A percentile compares a stretch with the other conserved stretches of the same genome.
Conservation (phyloP, 805 yeast genomes). For the Saccharomycopsis vini region DNA sequence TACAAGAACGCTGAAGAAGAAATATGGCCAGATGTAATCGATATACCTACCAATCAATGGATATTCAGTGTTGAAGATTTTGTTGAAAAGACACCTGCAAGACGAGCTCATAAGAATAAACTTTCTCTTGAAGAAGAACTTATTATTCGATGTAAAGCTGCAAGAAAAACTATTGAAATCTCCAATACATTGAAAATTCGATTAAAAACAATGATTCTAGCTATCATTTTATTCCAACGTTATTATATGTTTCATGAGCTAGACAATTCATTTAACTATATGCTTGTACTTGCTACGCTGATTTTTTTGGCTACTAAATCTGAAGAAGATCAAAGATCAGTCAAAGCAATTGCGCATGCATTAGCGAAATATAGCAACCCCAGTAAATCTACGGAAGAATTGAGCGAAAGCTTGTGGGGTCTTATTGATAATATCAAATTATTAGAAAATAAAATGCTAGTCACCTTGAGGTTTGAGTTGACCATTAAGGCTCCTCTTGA, state of each 20-base stretch:
- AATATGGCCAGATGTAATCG: slow-evolving; percentile 18
- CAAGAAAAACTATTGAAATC: slow-evolving; percentile 9
- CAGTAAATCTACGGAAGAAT: slow-evolving; percentile 7
- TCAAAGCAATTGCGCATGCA: slow-evolving; percentile 11
- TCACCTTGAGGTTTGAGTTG: slow-evolving; percentile 15
- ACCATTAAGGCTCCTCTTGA: slow-evolving; percentile 13
- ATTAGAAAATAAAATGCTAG: slow-evolving; percentile 14
- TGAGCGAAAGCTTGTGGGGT: slow-evolving; percentile 9
- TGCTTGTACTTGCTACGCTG: slow-evolving; percentile 15
- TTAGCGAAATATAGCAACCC: slow-evolving; percentile 11
- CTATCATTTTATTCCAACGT: slow-evolving; percentile 11
- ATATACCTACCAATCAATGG: slow-evolving; percentile 18
- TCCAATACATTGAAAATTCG: slow-evolving; percentile 7
- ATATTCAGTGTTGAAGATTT: slow-evolving; percentile 12
- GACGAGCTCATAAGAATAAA: slow-evolving; percentile 1
- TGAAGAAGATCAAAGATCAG: slow-evolving; percentile 15
- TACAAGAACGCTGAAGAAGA: slow-evolving; percentile 11
- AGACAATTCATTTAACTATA: slow-evolving; percentile 11
- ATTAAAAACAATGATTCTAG: slow-evolving; percentile 14
- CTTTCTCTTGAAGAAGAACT: slow-evolving; percentile 10
- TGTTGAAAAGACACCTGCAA: slow-evolving; percentile 12
- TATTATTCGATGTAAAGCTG: slow-evolving; percentile 10
- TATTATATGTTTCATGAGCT: slow-evolving; percentile 17
- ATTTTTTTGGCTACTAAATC: slow-evolving; percentile 19
- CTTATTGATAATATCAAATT: slow-evolving; percentile 12